phyloP scores from a whole-genome alignment of 2,329 filamentous ascomycete genomes.

The Ophiognomonia clavigignenti-juglandacearum region DNA sequence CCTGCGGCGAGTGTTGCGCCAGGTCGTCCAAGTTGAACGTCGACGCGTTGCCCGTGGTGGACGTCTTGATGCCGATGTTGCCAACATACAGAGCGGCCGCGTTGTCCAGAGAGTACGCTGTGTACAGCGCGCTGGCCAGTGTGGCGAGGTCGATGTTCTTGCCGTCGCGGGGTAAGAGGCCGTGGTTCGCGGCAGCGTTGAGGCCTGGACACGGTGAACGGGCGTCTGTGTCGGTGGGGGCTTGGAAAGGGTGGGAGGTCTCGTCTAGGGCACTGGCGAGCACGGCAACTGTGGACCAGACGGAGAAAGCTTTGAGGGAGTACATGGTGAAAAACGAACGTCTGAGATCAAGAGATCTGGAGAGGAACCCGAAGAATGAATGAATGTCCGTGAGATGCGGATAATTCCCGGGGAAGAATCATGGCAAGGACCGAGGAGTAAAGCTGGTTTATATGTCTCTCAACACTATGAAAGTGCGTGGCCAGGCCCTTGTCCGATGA shows the following conservation, averaged over 20 bases:
- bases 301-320: neutral
- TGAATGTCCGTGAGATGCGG: too few relatives aligned
- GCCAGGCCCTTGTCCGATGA: too few relatives aligned
- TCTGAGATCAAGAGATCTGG: too few relatives aligned
- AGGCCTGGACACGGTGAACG: constrained; percentile 6
- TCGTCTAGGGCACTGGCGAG: neutral
- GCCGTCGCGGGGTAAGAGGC: constrained; percentile 6
- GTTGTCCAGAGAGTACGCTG: neutral
- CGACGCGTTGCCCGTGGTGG: constrained; percentile 4
- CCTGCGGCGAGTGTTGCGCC: constrained; percentile 2
- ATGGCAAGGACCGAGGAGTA: too few relatives aligned
- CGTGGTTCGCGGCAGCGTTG: constrained; percentile 8
- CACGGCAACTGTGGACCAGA: neutral
- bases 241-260: constrained; percentile 1
- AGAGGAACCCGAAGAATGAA: too few relatives aligned
- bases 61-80: constrained; percentile 1
- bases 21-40: constrained; percentile 9
- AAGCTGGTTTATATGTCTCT: too few relatives aligned
- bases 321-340: neutral
- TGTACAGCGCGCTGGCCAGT: neutral
- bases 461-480: too few relatives aligned
- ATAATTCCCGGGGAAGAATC: too few relatives aligned
- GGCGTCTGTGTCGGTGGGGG: constrained; percentile 2
- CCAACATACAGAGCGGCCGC: neutral
- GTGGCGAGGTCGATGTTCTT: constrained; percentile 1